phyloP scores from a whole-genome alignment of 1,139 yeast species.

The Yamadazyma mexicana region DNA sequence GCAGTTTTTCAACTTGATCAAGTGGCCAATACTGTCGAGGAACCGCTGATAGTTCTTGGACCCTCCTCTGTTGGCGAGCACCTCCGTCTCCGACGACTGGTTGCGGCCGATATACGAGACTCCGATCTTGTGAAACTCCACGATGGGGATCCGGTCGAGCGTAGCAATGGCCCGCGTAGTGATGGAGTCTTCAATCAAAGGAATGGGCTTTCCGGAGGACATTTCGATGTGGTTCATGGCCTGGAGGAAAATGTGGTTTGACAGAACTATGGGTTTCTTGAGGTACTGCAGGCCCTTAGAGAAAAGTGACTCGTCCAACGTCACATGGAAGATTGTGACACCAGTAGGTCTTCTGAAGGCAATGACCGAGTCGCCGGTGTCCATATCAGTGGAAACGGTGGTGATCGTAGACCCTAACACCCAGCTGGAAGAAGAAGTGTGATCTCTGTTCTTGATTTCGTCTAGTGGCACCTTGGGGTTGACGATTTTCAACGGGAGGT shows the following conservation, averaged over 20 bases:
- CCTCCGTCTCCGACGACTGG: conserved; percentile 63
- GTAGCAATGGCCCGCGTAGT: conserved; percentile 60
- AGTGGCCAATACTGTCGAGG: conserved; percentile 55
- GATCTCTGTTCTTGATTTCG: conserved; percentile 17
- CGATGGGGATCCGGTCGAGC: conserved; percentile 76
- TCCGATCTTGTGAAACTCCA: conserved; percentile 79
- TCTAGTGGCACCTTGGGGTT: conserved; percentile 19
- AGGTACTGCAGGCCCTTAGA: conserved; percentile 8
- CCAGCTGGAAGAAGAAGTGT: conserved; percentile 51
- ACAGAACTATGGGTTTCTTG: conserved; percentile 15
- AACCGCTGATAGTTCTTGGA: conserved; percentile 63
- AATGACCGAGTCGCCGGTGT: conserved; percentile 54
- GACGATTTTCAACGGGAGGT: conserved; percentile 53
- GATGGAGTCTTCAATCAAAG: conserved; percentile 47
- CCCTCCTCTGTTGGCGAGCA: conserved; percentile 65
- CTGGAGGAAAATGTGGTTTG: conserved; percentile 36
- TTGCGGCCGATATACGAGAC: conserved; percentile 69
- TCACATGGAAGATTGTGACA: conserved; percentile 46
- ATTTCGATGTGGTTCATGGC: conserved; percentile 25
- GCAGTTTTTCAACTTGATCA: conserved; percentile 54
- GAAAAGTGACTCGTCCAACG: conserved; percentile 34
- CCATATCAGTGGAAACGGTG: conserved; percentile 54
- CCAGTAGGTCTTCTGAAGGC: conserved; percentile 71
- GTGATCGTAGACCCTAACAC: conserved; percentile 58
- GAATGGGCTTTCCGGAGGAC: conserved; percentile 32